These are phyloP conservation scores for Ogataea trehalophila DNA, from an alignment of 805 yeast genomes.

Conservation along the genomic window DNA sequence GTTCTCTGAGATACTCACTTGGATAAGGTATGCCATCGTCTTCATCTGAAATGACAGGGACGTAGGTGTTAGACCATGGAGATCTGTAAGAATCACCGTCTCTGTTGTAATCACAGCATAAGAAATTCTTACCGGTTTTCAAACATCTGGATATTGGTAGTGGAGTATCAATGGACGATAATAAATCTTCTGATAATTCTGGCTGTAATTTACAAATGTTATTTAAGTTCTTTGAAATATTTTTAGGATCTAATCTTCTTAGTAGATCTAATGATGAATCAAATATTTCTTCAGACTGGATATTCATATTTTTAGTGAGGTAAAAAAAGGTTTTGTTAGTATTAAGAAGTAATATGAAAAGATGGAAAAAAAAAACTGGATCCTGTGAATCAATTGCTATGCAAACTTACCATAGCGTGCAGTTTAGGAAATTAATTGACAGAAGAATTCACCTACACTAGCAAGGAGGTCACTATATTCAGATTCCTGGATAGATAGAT, in stretches of 20 bases:
- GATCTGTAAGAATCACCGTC: conserved; percentile 91
- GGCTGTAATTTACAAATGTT: conserved; percentile 53
- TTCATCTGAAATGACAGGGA: conserved; percentile 45
- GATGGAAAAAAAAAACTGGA: too few species aligned
- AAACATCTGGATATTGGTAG: conserved; percentile 48
- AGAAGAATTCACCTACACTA: not conserved
- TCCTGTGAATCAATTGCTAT: too few species aligned
- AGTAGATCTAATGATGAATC: conserved; percentile 78
- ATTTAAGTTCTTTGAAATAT: conserved; percentile 40
- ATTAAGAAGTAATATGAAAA: not conserved
- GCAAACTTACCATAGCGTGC: not conserved
- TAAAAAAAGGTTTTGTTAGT: conserved; percentile 2
- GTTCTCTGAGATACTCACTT: conserved; percentile 54
- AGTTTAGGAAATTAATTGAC: not conserved
- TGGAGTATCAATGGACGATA: conserved; percentile 86
- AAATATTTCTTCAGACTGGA: conserved; percentile 42
- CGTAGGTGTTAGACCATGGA: conserved; percentile 82
- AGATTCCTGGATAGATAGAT: too few species aligned
- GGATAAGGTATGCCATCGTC: conserved; percentile 69
- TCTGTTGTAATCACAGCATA: conserved; percentile 91
- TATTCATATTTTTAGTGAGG: not conserved
- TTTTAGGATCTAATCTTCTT: conserved; percentile 68
- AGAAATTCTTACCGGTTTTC: conserved; percentile 57
- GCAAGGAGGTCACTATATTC: not conserved
- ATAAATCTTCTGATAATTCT: conserved; percentile 77